Evolutionary conservation across 176 grass and related monocot species (phyloP).

Genomic region (Lolium perenne): DNA sequence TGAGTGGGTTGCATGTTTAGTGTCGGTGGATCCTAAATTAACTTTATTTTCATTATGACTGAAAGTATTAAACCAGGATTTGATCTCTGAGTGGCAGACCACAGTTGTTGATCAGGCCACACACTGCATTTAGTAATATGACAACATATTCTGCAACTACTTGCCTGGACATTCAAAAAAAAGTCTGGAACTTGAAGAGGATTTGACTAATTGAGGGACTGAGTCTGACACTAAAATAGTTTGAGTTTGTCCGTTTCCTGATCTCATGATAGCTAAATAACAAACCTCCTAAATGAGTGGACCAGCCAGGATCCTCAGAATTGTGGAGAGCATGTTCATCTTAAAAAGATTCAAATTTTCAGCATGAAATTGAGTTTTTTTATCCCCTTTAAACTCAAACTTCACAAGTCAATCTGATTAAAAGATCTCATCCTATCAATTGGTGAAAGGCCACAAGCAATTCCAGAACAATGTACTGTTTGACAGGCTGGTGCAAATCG

Average conservation of each 20-base stretch:
- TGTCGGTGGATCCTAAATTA: background rate
- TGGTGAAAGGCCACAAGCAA: conserved; percentile 9
- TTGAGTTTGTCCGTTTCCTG: conserved; percentile 32
- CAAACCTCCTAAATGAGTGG: background rate
- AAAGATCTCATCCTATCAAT: background rate
- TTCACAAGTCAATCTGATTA: background rate
- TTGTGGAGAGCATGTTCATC: conserved; percentile 22
- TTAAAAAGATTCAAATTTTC: conserved; percentile 1
- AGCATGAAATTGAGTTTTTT: background rate
- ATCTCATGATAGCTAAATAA: conserved; percentile 13
- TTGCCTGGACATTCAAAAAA: background rate
- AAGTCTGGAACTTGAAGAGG: conserved; percentile 1
- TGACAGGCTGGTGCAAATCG: background rate
- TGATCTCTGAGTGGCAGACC: background rate
- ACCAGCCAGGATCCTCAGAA: background rate
- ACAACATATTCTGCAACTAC: background rate
- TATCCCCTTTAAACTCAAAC: background rate
- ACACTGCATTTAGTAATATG: conserved; percentile 20
- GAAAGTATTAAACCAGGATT: conserved; percentile 1
- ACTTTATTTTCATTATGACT: background rate
- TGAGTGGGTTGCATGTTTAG: background rate
- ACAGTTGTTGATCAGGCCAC: conserved; percentile 2
- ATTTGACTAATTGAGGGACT: background rate
- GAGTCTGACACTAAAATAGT: conserved; percentile 11
- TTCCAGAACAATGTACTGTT: background rate